Evolutionary conservation across 441 rosid genomes (phyloP), one percentile per base, ranked within the genome.

Genomic region (Populus tomentosa): DNA sequence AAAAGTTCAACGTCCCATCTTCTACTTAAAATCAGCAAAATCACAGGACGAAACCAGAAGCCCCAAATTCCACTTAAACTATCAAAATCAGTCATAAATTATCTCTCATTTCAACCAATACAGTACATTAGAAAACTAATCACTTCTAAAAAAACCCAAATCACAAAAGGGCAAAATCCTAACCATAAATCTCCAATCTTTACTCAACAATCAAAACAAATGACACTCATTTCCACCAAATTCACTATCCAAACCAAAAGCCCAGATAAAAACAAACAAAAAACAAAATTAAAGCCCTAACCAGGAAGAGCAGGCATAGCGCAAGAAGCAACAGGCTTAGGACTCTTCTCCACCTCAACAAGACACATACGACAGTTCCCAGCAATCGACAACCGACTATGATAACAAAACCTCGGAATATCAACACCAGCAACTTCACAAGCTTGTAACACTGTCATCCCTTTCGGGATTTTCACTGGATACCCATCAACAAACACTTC

Each of bases 231-330:
- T 20, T 10, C 28, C 26, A 64, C 24, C 33, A 40, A 42, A 16
- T 24, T 14, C 28, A 4, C 18, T 4, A 5, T 6, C 33, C 18
- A 42, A 33, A 11, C 6, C 64, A 72, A 26, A 24, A 20, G 46
- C 1, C 1, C 8, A 68, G n/a, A 59, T 32, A 0, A 35, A 23
- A 4, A 10, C 18, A 24, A 56, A 11, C 32, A 38, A 61, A 67
- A 53, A 10, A 10, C 14, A 26, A 14, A 38, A 38, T 38, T 38
- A 38, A 30, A 40, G 71, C 13, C 24, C 87, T 74, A 81, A 92
- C 99, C 98, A 0, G 99, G 99, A 79, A 95, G 98, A 3, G 99
- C 99, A 0, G 98, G 99, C 99, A 95, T 95, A 72, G 99, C 99
- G 73, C 98, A 94, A 1, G 98, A 95, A 0, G 99, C 99, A 0